Percentiles rank a stretch among this genome's conserved stretches.
phyloP scores from a whole-genome alignment of 176 grass and related monocot genomes.

The Tuctoria greenei region DNA sequence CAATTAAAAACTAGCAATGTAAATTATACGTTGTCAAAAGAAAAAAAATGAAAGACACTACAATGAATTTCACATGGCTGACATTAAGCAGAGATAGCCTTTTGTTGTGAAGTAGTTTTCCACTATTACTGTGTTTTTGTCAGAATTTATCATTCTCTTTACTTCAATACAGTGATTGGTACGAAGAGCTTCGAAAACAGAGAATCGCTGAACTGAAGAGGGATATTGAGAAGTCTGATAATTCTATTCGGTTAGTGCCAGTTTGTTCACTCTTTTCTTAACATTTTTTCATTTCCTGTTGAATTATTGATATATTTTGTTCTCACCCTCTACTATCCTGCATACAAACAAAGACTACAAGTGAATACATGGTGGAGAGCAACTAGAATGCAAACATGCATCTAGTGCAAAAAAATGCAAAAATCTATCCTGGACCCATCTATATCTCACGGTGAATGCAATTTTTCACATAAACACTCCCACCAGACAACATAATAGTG shows the following conservation, averaged over 20 bases:
- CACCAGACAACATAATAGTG: too few species aligned
- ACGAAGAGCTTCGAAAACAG: conserved; percentile 78
- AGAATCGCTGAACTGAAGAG: conserved; percentile 79
- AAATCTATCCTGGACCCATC: too few species aligned
- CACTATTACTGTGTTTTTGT: background rate
- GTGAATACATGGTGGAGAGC: conserved; percentile 19
- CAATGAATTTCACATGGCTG: conserved; percentile 2
- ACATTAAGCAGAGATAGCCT: conserved; percentile 4
- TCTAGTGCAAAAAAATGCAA: too few species aligned
- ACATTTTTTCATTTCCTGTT: conserved; percentile 13
- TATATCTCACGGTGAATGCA: too few species aligned
- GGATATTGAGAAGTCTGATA: conserved; percentile 73
- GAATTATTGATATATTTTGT: conserved; percentile 4
- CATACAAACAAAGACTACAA: background rate
- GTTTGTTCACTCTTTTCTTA: conserved; percentile 4
- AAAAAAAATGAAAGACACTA: background rate
- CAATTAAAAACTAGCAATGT: background rate
- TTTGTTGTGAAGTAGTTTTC: conserved; percentile 4
- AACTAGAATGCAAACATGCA: too few species aligned
- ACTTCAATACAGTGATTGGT: conserved; percentile 71
- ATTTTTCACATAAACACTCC: too few species aligned
- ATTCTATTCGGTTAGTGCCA: conserved; percentile 74
- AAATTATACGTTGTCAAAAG: background rate
- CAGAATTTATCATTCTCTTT: conserved; percentile 16
- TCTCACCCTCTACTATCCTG: background rate